Evolutionary conservation across 2,329 filamentous ascomycete species (phyloP).

Genomic region (Penicillium paneum): DNA sequence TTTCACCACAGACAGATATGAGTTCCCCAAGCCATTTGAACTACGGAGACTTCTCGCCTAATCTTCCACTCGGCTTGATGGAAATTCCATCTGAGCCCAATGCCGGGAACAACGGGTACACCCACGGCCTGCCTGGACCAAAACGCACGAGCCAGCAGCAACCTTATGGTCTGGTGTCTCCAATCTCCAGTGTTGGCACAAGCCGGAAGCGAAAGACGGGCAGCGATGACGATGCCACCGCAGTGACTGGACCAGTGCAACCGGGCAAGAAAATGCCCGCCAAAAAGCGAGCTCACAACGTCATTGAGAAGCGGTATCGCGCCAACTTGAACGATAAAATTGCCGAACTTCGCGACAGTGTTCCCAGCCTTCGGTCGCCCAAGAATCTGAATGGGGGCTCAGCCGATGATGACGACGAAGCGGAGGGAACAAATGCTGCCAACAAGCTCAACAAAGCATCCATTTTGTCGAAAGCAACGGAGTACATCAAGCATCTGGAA

Average conservation of each 20-base stretch:
- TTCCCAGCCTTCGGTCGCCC: constrained; percentile 81
- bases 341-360: constrained; percentile 82
- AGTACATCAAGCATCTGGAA: constrained; percentile 92
- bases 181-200: constrained; percentile 22
- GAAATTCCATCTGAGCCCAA: constrained; percentile 25
- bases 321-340: constrained; percentile 98
- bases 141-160: constrained; percentile 4
- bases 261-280: constrained; percentile 54
- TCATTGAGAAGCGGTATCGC: constrained; percentile 96
- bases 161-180: constrained; percentile 25
- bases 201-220: constrained; percentile 69
- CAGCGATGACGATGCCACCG: constrained; percentile 46
- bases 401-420: constrained; percentile 69
- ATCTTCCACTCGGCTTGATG: constrained; percentile 32
- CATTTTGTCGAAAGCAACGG: constrained; percentile 89
- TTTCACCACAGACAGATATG: constrained; percentile 27
- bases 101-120: not conserved
- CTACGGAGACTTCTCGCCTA: constrained; percentile 29
- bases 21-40: constrained; percentile 23
- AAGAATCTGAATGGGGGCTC: constrained; percentile 49
- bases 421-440: constrained; percentile 77
- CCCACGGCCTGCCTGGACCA: constrained; percentile 2
- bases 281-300: constrained; percentile 97
- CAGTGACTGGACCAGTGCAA: constrained; percentile 29
- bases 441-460: constrained; percentile 99